Percentiles rank a stretch among this genome's conserved stretches.
Evolutionary conservation across 2,329 filamentous ascomycete genomes (phyloP).

Genomic region (Didymella pinodella): DNA sequence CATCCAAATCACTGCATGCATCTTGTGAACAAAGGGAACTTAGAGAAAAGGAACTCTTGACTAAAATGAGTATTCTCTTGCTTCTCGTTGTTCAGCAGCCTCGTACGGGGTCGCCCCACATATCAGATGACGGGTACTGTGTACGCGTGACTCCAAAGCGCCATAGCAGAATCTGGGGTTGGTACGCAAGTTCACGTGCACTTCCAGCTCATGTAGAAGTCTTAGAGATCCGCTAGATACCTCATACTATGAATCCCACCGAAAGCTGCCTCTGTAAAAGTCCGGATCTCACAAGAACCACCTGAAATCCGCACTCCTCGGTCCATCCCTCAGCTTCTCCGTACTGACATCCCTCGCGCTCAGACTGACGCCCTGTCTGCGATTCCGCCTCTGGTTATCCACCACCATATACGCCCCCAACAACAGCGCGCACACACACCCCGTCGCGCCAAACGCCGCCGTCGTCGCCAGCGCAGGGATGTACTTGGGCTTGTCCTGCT

Average conservation of each 20-base stretch:
- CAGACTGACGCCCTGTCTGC: constrained; percentile 62
- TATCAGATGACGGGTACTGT: constrained; percentile 5
- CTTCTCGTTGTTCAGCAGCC: not conserved
- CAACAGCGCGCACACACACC: constrained; percentile 62
- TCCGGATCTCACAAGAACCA: constrained; percentile 49
- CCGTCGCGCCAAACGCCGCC: constrained; percentile 68
- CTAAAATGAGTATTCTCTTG: not conserved
- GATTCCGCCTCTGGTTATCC: constrained; percentile 70
- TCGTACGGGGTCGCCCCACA: not conserved
- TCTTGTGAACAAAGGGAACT: not conserved
- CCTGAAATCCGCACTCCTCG: constrained; percentile 54
- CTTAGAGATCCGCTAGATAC: not conserved
- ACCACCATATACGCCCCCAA: constrained; percentile 70
- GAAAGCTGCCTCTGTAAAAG: not conserved
- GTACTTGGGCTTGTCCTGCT: constrained; percentile 71
- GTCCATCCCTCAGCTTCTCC: constrained; percentile 56
- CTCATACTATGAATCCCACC: not conserved
- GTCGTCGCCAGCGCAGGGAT: constrained; percentile 71
- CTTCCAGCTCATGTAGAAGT: not conserved
- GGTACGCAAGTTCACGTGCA: not conserved
- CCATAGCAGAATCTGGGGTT: not conserved
- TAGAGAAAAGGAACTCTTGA: not conserved
- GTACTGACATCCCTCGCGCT: constrained; percentile 61
- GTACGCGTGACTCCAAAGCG: constrained; percentile 12
- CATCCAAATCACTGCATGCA: not conserved